Percentiles rank a stretch among this genome's conserved stretches.
Evolutionary conservation across 2,329 filamentous ascomycete genomes (phyloP).

Genomic region (Orbilia blumenaviensis): DNA sequence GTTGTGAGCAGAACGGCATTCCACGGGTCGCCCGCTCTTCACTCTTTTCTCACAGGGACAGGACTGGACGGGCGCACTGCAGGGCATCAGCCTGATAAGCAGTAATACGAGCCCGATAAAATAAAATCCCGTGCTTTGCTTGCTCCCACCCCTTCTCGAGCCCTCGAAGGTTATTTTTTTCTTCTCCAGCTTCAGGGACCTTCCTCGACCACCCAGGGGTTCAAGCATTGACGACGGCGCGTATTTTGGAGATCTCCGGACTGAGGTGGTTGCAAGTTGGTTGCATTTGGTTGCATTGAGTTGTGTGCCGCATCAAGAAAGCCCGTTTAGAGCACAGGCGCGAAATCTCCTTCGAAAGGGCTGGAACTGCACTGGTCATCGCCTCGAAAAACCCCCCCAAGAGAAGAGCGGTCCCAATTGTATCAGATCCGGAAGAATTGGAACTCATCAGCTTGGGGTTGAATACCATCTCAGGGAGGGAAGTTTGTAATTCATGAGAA

Average conservation of each 20-base stretch:
- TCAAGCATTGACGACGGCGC: constrained; percentile 11
- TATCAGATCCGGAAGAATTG: background rate
- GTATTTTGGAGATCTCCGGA: background rate
- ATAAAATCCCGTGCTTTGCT: constrained; percentile 11
- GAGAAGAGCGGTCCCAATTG: background rate
- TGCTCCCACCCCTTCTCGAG: background rate
- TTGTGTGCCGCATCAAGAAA: constrained; percentile 9
- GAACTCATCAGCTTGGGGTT: background rate
- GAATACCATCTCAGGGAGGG: background rate
- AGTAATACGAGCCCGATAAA: constrained; percentile 27
- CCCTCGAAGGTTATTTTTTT: constrained; percentile 6
- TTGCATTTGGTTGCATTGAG: constrained; percentile 18
- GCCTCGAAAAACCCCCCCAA: background rate
- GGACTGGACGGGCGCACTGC: background rate
- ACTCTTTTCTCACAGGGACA: background rate
- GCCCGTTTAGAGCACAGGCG: background rate
- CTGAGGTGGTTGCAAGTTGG: background rate
- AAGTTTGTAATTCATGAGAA: background rate
- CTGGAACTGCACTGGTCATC: background rate
- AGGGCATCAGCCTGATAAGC: constrained; percentile 36
- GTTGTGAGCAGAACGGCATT: constrained; percentile 8
- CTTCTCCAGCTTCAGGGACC: background rate
- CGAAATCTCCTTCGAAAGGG: constrained; percentile 2
- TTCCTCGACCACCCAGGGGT: background rate
- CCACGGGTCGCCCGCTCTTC: constrained; percentile 22